Base-by-base conservation (phyloP, 139 green algal species). In the Micromonas pusilla region DNA sequence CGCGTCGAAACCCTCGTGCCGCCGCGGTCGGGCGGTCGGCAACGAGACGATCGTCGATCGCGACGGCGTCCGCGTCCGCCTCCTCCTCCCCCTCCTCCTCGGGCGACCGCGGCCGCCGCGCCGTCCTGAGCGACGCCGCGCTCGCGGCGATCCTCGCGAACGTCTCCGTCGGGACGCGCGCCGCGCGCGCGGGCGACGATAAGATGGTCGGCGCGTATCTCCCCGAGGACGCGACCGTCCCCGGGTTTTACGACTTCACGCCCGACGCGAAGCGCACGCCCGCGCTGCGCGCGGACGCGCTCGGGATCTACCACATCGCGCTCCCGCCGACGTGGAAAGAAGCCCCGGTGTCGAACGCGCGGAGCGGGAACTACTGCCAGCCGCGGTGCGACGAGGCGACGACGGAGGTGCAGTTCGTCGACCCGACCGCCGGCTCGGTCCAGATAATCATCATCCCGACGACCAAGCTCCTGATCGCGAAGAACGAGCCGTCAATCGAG, bases 301-400 rank as follows among this genome's bases (percentile, higher is more conserved):
- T 57, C 45, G 45, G 16, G 45, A 9, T 16, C 9, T 57, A 57
- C 45, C 16, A 9, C 45, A 57, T 57, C 45, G 9, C 16, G 9
- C 45, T 57, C 45, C 45, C 45, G 45, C 45, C 45, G 9, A 16
- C 9, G 45, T 57, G 13, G 32, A 52, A 73, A 53, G 30, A 73
- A 2, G n/a, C 37, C 6, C 66, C 66, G 26, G 66, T 73, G 66
- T 53, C 30, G 1, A 73, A 73, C 5, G 66, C 66, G 1, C 34
- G 37, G 37, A 54, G 32, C 26, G 66, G 66, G 13, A 73, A 73
- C 19, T 73, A 73, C 33, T 73, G 66, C 37, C 66, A 73, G 33
- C 66, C 66, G n/a, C 30, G 66, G 13, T 73, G 66, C 32, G 66
- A 73, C 37, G 66, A 73, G 66, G 66, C 66, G 16, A 73, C 66